Conservation (phyloP, 2,329 filamentous ascomycete genomes). For the Dactylellina parvicollis region DNA sequence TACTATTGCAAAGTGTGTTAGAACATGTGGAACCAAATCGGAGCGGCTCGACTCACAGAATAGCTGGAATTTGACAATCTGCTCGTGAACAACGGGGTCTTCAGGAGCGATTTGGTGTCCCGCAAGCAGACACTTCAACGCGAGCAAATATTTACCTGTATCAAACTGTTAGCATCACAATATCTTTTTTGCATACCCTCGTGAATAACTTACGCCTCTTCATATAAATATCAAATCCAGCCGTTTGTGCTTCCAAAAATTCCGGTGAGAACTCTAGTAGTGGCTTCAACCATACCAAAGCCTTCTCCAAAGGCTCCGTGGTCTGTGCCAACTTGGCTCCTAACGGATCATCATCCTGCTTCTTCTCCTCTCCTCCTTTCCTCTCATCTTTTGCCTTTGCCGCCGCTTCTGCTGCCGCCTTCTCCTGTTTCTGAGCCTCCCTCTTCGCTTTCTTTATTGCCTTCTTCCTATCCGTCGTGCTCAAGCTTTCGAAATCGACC, state of each 20-base stretch:
- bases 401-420: conserved; percentile 79
- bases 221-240: conserved; percentile 90
- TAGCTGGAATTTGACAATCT: conserved; percentile 73
- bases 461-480: conserved; percentile 79
- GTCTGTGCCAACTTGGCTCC: conserved; percentile 83
- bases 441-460: conserved; percentile 89
- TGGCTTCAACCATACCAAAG: conserved; percentile 83
- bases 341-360: conserved; percentile 88
- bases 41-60: conserved; percentile 45
- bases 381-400: conserved; percentile 87
- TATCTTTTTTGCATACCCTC: neutral
- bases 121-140: conserved; percentile 83
- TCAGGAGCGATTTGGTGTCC: conserved; percentile 74
- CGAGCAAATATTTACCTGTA: conserved; percentile 84
- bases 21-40: conserved; percentile 3
- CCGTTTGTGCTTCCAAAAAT: conserved; percentile 81
- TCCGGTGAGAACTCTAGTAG: conserved; percentile 84
- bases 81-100: conserved; percentile 78
- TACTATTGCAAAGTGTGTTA: conserved; percentile 54
- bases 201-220: conserved; percentile 72
- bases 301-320: conserved; percentile 81
- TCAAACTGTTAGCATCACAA: conserved; percentile 57
- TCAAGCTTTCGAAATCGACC: conserved; percentile 65
- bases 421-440: conserved; percentile 77
- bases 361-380: conserved; percentile 74